These are phyloP conservation scores for Diaporthe australafricana DNA, from an alignment of 2,329 filamentous ascomycete genomes.

Conservation along the genomic window DNA sequence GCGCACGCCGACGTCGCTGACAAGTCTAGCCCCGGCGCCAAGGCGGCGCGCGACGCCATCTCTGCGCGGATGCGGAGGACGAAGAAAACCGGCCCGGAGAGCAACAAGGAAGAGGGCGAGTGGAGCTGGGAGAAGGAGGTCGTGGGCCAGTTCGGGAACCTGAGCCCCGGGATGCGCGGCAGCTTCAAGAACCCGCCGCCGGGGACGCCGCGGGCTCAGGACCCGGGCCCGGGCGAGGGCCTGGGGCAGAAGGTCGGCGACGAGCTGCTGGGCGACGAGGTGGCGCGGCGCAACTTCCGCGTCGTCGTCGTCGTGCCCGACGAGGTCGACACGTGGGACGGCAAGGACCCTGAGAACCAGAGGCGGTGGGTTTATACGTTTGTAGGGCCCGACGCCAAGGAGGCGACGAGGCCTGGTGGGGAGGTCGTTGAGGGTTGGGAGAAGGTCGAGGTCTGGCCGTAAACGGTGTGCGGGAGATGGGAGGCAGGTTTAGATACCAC, in stretches of 20 bases:
- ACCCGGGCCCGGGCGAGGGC: constrained; percentile 56
- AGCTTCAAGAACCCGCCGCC: constrained; percentile 80
- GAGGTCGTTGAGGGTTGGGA: constrained; percentile 69
- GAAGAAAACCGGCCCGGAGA: constrained; percentile 34
- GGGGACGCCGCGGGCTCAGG: constrained; percentile 68
- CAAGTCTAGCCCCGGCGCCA: constrained; percentile 65
- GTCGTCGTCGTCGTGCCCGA: constrained; percentile 85
- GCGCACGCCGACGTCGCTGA: constrained; percentile 68
- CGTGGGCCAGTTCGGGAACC: constrained; percentile 90
- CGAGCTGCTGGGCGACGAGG: constrained; percentile 68
- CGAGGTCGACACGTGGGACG: constrained; percentile 79
- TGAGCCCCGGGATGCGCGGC: constrained; percentile 83
- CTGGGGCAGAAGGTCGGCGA: constrained; percentile 76
- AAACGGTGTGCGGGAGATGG: constrained; percentile 34
- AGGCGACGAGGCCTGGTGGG: constrained; percentile 44
- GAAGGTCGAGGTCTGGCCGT: constrained; percentile 78
- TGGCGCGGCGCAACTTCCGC: constrained; percentile 81
- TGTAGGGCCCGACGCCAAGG: constrained; percentile 53
- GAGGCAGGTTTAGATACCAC: too few relatives aligned
- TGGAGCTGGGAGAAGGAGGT: constrained; percentile 88
- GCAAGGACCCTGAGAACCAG: constrained; percentile 73
- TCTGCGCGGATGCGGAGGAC: constrained; percentile 70
- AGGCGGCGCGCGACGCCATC: constrained; percentile 70
- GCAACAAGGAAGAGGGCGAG: constrained; percentile 46
- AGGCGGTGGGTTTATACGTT: constrained; percentile 77